Conservation (phyloP, 2,329 filamentous ascomycete species). For the Colletotrichum endophyticum region DNA sequence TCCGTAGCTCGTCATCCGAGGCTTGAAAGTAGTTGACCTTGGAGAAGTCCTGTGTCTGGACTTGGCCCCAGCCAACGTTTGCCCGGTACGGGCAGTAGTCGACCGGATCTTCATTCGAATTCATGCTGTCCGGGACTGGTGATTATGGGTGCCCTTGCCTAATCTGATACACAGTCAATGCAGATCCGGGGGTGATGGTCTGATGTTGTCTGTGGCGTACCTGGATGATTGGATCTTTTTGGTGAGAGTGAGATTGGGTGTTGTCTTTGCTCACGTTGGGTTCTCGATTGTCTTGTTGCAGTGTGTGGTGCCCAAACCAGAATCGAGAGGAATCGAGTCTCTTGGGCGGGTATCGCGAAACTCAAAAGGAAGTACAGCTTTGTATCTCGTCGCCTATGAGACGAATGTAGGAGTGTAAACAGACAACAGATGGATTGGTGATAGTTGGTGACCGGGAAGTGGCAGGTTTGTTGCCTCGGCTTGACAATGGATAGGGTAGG, state of each 20-base stretch:
- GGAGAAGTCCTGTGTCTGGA: constrained; percentile 48
- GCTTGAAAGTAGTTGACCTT: constrained; percentile 44
- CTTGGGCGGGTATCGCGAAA: constrained; percentile 21
- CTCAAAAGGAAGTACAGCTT: constrained; percentile 10
- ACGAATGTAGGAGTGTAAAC: constrained; percentile 6
- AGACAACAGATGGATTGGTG: background rate
- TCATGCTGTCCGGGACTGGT: constrained; percentile 44
- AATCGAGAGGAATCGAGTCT: constrained; percentile 8
- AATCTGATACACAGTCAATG: constrained; percentile 13
- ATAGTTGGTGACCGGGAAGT: background rate
- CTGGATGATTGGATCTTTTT: background rate
- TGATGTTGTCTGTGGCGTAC: background rate
- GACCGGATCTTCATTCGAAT: constrained; percentile 34
- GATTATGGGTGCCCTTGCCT: constrained; percentile 13
- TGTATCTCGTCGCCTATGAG: constrained; percentile 21
- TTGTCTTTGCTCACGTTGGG: background rate
- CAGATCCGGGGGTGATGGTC: background rate
- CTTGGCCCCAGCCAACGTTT: constrained; percentile 39
- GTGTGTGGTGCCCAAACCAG: constrained; percentile 16
- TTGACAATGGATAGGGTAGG: constrained; percentile 6
- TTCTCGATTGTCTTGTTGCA: background rate
- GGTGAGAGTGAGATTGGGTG: background rate
- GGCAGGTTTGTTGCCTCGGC: constrained; percentile 11
- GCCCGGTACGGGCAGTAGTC: constrained; percentile 45
- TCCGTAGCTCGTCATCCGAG: constrained; percentile 40